These are phyloP conservation scores for Heimioporus sp. DNA, from an alignment of 768 basidiomycete genomes.

Conservation along the genomic window DNA sequence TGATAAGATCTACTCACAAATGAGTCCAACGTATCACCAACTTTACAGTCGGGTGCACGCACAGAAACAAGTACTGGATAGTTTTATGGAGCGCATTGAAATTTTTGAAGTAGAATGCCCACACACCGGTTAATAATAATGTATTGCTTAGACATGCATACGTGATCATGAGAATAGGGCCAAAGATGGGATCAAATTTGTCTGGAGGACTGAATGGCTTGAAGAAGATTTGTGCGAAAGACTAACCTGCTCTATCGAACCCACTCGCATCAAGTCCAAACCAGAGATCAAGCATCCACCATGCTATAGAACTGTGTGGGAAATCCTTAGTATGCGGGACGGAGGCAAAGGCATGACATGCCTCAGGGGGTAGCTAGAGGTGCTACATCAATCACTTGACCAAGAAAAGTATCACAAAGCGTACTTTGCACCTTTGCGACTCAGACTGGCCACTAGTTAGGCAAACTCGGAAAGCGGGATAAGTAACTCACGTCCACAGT, in stretches of 20 bases:
- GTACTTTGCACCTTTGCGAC: conserved; percentile 58
- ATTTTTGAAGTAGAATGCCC: conserved; percentile 4
- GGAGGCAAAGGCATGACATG: conserved; percentile 13
- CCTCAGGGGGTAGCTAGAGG: conserved; percentile 34
- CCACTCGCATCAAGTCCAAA: conserved; percentile 95
- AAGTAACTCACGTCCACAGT: conserved; percentile 77
- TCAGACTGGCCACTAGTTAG: conserved; percentile 44
- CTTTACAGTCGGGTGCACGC: conserved; percentile 24
- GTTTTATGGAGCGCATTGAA: conserved; percentile 4
- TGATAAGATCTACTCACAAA: conserved; percentile 71
- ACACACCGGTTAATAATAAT: conserved; percentile 80
- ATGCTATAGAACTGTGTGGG: conserved; percentile 59
- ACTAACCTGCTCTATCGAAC: conserved; percentile 78
- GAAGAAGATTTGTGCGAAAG: neutral
- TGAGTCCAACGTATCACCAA: neutral
- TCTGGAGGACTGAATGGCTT: conserved; percentile 35
- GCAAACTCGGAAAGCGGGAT: neutral
- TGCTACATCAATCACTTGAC: conserved; percentile 11
- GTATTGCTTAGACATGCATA: conserved; percentile 95
- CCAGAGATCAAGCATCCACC: conserved; percentile 95
- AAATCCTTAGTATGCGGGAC: conserved; percentile 1
- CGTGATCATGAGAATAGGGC: conserved; percentile 86
- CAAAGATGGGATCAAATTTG: conserved; percentile 82
- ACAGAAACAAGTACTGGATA: conserved; percentile 76
- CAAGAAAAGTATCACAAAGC: conserved; percentile 14